phyloP scores from a whole-genome alignment of 164 flowering plant genomes.

The Kingdonia uniflora region DNA sequence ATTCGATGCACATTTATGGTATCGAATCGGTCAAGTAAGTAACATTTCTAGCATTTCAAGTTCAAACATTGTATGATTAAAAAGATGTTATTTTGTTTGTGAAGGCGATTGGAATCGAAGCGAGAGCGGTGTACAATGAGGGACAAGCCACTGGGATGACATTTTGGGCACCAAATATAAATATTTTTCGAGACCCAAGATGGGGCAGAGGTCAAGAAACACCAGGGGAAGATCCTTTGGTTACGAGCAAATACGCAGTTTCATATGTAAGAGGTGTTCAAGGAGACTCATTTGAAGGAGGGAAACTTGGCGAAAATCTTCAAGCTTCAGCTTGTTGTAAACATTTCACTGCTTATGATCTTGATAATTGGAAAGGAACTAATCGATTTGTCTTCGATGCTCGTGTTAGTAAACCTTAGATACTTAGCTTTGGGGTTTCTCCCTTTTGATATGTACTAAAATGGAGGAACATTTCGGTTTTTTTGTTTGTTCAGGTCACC shows the following conservation, averaged over 20 bases:
- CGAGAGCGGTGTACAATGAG: constrained; percentile 70
- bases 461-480: background rate
- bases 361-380: constrained; percentile 66
- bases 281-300: constrained; percentile 60
- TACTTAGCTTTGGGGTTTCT: background rate
- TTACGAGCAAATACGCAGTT: constrained; percentile 50
- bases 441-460: background rate
- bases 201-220: constrained; percentile 99
- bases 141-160: constrained; percentile 94
- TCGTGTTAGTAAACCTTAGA: constrained; percentile 22
- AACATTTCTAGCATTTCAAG: background rate
- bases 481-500: constrained; percentile 35
- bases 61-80: too few relatives aligned
- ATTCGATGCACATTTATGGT: constrained; percentile 63
- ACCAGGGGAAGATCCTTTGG: constrained; percentile 83
- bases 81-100: background rate
- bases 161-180: constrained; percentile 95
- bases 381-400: constrained; percentile 64
- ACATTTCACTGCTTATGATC: constrained; percentile 91
- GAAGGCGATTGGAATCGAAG: constrained; percentile 69
- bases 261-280: constrained; percentile 81
- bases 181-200: constrained; percentile 85
- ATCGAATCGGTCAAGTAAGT: constrained; percentile 61
- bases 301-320: constrained; percentile 26
- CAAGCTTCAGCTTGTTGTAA: constrained; percentile 94